These are phyloP conservation scores for Cryptosporidium sp. DNA, from an alignment of 169 alveolate species.

Conservation along the genomic window DNA sequence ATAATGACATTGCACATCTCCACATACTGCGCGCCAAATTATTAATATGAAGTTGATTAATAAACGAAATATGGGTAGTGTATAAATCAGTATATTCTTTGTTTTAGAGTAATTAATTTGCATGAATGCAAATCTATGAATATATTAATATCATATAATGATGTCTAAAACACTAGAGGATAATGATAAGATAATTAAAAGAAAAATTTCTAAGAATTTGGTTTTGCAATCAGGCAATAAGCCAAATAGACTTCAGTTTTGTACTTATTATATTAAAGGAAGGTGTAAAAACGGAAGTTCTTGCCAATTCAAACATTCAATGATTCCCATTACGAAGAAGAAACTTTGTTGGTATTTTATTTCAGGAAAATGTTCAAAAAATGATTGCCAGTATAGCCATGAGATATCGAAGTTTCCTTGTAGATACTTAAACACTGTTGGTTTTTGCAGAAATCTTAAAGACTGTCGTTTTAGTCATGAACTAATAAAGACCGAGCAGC, in stretches of 20 bases:
- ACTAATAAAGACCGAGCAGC: constrained; percentile 17
- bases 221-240: not conserved
- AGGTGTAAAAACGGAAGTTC: constrained; percentile 49
- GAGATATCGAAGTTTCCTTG: constrained; percentile 68
- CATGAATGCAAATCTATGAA: not conserved
- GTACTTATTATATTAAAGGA: constrained; percentile 53
- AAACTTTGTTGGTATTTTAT: constrained; percentile 64
- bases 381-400: constrained; percentile 64
- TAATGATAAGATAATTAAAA: not conserved
- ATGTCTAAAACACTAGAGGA: not conserved
- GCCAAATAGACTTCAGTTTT: constrained; percentile 16
- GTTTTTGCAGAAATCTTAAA: constrained; percentile 63
- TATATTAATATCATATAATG: not conserved
- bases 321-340: constrained; percentile 44
- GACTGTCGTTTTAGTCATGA: constrained; percentile 66
- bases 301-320: constrained; percentile 40
- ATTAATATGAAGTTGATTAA: not conserved
- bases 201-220: not conserved
- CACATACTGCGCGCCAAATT: constrained; percentile 72
- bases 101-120: not conserved
- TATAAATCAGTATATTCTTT: not conserved
- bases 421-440: constrained; percentile 62
- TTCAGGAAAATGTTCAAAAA: constrained; percentile 62
- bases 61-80: not conserved
- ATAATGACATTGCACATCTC: constrained; percentile 68